Evolutionary conservation across 1,284 basidiomycete genomes (phyloP).

Genomic region (Vanrija sp.): DNA sequence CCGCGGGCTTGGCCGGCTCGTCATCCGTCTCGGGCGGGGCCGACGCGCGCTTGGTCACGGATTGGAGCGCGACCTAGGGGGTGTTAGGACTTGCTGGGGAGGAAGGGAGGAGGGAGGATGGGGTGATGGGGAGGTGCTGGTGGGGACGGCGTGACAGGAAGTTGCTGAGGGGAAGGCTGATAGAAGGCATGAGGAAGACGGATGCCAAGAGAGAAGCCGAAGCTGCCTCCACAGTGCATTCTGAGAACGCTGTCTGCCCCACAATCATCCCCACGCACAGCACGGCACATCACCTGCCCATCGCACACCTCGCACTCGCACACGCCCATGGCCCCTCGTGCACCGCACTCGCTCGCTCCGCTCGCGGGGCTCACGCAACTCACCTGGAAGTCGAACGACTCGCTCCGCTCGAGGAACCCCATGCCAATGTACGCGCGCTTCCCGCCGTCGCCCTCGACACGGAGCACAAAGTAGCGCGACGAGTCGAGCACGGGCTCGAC

Average conservation of each 20-base stretch:
- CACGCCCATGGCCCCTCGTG: too few species aligned
- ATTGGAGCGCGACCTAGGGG: constrained; percentile 75
- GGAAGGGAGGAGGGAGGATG: constrained; percentile 2
- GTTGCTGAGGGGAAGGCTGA: too few species aligned
- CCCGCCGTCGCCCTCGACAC: constrained; percentile 75
- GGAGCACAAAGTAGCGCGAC: constrained; percentile 89
- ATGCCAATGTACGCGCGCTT: constrained; percentile 88
- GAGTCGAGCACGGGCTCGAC: constrained; percentile 96
- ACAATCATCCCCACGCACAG: too few species aligned
- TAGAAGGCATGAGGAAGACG: too few species aligned
- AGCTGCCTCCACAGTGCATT: too few species aligned
- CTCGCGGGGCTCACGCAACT: constrained; percentile 2
- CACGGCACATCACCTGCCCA: too few species aligned
- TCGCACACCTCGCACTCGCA: too few species aligned
- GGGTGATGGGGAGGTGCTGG: background rate
- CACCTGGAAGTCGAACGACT: constrained; percentile 79
- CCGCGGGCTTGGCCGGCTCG: constrained; percentile 54
- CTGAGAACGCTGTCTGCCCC: too few species aligned
- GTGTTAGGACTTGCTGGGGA: background rate
- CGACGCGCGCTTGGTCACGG: constrained; percentile 75
- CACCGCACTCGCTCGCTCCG: too few species aligned
- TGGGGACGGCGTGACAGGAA: background rate
- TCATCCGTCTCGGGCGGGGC: constrained; percentile 17
- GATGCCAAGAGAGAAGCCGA: too few species aligned
- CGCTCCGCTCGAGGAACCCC: constrained; percentile 85